phyloP scores from a whole-genome alignment of 805 yeast genomes.

The Lachancea sp. region DNA sequence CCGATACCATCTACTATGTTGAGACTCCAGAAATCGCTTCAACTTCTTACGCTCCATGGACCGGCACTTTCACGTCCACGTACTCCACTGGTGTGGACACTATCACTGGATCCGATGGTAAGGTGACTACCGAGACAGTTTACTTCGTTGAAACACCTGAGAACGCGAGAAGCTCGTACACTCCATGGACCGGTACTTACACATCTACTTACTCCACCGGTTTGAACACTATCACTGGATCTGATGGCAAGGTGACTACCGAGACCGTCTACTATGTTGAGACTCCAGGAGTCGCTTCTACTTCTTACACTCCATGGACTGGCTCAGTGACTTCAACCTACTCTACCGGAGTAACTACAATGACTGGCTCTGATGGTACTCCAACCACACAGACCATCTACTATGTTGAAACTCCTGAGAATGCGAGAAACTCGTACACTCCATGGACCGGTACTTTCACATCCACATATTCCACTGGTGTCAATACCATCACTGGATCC shows the following conservation, averaged over 20 bases:
- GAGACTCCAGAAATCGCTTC: too few relatives aligned
- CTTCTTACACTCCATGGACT: slow-evolving; percentile 8
- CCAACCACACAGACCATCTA: too few relatives aligned
- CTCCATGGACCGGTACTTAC: too few relatives aligned
- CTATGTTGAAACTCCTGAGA: too few relatives aligned
- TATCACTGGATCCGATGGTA: slow-evolving; percentile 5
- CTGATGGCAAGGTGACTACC: too few relatives aligned
- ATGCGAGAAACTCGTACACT: too few relatives aligned
- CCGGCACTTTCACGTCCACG: slow-evolving; percentile 10
- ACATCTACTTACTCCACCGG: too few relatives aligned
- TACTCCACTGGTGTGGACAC: slow-evolving; percentile 4
- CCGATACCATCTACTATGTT: too few relatives aligned
- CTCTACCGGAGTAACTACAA: slow-evolving; percentile 4
- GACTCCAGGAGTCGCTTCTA: slow-evolving; percentile 9
- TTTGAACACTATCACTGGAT: too few relatives aligned
- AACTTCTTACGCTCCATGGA: slow-evolving; percentile 10
- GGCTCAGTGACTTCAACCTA: slow-evolving; percentile 8
- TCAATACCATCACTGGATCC: too few relatives aligned
- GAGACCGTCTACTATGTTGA: slow-evolving; percentile 6
- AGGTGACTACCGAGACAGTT: slow-evolving; percentile 4
- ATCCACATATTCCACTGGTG: too few relatives aligned
- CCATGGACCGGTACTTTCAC: too few relatives aligned
- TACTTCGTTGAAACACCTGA: slow-evolving; percentile 8
- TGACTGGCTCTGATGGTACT: slow-evolving; percentile 11
- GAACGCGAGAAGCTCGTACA: neutral